phyloP scores from a whole-genome alignment of 2,329 filamentous ascomycete species.

The Ascochyta rabiei region DNA sequence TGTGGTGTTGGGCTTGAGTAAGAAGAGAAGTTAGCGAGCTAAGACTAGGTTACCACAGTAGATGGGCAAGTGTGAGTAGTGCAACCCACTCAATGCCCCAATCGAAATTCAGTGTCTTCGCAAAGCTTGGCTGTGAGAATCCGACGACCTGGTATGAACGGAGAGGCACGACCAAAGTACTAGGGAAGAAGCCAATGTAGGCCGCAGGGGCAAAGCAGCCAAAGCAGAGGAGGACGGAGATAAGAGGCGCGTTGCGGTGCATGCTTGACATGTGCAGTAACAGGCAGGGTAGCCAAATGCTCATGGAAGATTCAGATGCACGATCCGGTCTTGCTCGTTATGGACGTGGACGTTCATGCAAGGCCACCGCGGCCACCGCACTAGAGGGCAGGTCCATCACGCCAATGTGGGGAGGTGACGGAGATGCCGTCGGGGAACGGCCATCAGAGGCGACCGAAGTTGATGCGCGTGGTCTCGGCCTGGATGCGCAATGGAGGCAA shows the following conservation, averaged over 20 bases:
- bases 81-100: neutral
- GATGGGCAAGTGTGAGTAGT: constrained; percentile 8
- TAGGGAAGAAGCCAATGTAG: too few species aligned
- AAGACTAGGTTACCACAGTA: constrained; percentile 2
- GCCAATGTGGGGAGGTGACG: constrained; percentile 12
- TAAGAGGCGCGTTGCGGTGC: neutral
- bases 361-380: constrained; percentile 21
- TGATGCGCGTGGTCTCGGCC: constrained; percentile 12
- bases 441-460: constrained; percentile 12
- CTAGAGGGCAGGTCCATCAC: constrained; percentile 11
- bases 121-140: constrained; percentile 6
- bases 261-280: constrained; percentile 1
- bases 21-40: neutral
- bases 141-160: constrained; percentile 22
- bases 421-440: constrained; percentile 18
- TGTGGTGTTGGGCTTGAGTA: neutral
- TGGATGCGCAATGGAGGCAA: constrained; percentile 1
- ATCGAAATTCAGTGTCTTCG: constrained; percentile 16
- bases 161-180: neutral
- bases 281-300: neutral
- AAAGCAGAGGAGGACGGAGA: neutral
- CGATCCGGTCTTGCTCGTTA: neutral
- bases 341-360: constrained; percentile 5
- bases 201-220: constrained; percentile 7
- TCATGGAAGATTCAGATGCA: constrained; percentile 1